Evolutionary conservation across 495 filamentous ascomycete genomes (phyloP).

Genomic region (Tuber magnatum): DNA sequence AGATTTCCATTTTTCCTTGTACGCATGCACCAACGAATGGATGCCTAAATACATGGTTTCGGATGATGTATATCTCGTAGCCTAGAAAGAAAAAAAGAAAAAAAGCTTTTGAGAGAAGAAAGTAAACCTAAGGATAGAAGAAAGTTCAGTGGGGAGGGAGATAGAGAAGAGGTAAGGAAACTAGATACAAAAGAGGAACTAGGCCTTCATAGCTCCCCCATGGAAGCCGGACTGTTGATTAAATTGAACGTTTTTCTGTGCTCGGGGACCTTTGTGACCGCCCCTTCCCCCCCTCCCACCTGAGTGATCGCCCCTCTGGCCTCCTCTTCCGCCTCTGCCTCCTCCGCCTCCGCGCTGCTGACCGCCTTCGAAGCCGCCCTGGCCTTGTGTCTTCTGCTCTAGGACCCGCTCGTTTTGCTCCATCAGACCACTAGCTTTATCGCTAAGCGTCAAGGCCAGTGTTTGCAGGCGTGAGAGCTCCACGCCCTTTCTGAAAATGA

Average conservation of each 20-base stretch:
- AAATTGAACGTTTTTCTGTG: conserved; percentile 40
- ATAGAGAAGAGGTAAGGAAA: neutral
- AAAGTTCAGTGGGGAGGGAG: neutral
- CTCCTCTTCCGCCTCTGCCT: conserved; percentile 58
- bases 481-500: conserved; percentile 99
- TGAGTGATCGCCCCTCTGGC: conserved; percentile 57
- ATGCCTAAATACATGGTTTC: conserved; percentile 37
- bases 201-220: conserved; percentile 41
- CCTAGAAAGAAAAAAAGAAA: conserved; percentile 26
- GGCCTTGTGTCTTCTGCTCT: conserved; percentile 93
- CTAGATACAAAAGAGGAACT: conserved; percentile 17
- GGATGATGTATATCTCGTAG: conserved; percentile 8
- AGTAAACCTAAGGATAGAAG: neutral
- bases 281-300: conserved; percentile 44
- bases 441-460: conserved; percentile 82
- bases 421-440: conserved; percentile 92
- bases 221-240: conserved; percentile 42
- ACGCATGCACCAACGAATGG: conserved; percentile 34
- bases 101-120: conserved; percentile 27
- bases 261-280: conserved; percentile 33
- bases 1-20: conserved; percentile 40
- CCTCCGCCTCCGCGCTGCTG: conserved; percentile 69
- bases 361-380: conserved; percentile 87
- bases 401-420: conserved; percentile 95
- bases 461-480: conserved; percentile 94